These are phyloP conservation scores for Vicia sativa DNA, from an alignment of 306 rosid genomes.

Conservation along the genomic window DNA sequence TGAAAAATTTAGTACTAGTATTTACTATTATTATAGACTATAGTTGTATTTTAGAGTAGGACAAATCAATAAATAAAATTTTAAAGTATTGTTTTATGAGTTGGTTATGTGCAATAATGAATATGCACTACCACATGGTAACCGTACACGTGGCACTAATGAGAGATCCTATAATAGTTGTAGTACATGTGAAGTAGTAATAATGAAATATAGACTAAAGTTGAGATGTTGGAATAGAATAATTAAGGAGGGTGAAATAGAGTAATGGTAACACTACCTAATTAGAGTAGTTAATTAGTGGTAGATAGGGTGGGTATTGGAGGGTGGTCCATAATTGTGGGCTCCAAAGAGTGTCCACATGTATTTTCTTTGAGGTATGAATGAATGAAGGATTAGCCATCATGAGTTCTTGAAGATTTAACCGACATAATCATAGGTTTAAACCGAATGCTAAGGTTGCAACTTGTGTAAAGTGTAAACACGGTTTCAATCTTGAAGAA, in stretches of 20 bases:
- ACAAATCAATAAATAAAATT: not conserved
- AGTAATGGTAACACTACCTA: conserved; percentile 32
- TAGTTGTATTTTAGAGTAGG: not conserved
- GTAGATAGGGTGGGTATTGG: not conserved
- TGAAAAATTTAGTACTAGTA: not conserved
- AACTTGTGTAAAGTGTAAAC: conserved; percentile 5
- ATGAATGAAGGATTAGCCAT: conserved; percentile 14
- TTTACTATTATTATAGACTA: not conserved
- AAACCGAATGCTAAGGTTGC: not conserved
- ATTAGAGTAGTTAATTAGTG: not conserved
- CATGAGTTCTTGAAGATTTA: not conserved
- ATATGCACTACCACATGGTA: conserved; percentile 32
- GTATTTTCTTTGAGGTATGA: not conserved
- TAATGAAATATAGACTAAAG: conserved; percentile 30
- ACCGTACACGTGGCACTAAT: conserved; percentile 39
- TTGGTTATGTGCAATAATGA: conserved; percentile 36
- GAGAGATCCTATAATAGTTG: conserved; percentile 6
- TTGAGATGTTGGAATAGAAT: not conserved
- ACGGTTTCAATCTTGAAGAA: conserved; percentile 19
- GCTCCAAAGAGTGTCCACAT: conserved; percentile 23
- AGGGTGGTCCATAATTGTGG: conserved; percentile 43
- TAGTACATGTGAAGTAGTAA: not conserved
- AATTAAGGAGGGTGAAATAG: conserved; percentile 32
- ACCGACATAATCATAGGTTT: conserved; percentile 23
- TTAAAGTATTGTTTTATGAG: not conserved